These are phyloP conservation scores for Pinus tabuliformis DNA, from an alignment of 75 land plant species.

Conservation along the genomic window DNA sequence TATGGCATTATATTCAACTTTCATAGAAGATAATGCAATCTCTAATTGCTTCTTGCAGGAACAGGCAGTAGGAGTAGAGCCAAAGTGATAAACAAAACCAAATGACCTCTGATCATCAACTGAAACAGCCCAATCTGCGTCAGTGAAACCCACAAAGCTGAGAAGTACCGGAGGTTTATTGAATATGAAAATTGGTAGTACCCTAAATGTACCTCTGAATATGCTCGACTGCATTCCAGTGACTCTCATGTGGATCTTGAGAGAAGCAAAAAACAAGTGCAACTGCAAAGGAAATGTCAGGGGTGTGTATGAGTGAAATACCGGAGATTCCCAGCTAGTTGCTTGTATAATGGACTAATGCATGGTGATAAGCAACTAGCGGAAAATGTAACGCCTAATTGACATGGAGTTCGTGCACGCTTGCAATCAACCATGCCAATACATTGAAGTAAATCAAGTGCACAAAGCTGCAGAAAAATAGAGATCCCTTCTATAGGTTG, in stretches of 20 bases:
- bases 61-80: background rate
- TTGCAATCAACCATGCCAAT: too few relatives aligned
- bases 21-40: background rate
- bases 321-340: background rate
- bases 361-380: background rate
- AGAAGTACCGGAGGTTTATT: background rate
- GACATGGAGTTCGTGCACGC: too few relatives aligned
- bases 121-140: background rate
- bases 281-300: background rate
- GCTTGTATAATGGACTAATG: background rate
- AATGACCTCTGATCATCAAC: background rate
- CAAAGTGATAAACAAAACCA: background rate
- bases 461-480: too few relatives aligned
- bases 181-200: background rate
- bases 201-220: slow-evolving; percentile 1
- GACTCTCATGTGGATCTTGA: background rate
- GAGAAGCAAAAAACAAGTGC: background rate
- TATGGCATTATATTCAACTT: too few relatives aligned
- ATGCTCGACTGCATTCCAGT: background rate
- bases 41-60: background rate
- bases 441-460: too few relatives aligned
- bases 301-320: background rate
- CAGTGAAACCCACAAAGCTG: background rate
- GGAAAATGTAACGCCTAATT: background rate
- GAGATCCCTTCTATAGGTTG: too few relatives aligned